A percentile compares a stretch with the other conserved stretches of the same genome.
Evolutionary conservation across 2,329 filamentous ascomycete genomes (phyloP).

Genomic region (Cordyceps fumosorosea): DNA sequence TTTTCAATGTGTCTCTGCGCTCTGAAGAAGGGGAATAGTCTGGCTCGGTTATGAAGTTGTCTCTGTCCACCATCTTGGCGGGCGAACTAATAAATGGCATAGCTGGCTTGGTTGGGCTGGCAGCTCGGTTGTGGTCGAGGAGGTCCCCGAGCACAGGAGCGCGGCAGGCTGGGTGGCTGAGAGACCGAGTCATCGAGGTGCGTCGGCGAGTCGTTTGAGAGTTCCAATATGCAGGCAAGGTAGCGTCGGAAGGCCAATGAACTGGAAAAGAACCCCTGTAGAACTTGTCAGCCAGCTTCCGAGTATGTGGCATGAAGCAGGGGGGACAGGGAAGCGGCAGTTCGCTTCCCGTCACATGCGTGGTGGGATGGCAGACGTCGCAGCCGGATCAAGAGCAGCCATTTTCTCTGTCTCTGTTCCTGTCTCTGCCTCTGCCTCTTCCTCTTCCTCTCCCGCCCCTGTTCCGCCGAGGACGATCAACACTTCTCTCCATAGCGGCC

Average conservation of each 20-base stretch:
- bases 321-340: not conserved
- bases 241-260: not conserved
- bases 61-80: not conserved
- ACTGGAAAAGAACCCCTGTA: not conserved
- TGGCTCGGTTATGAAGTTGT: not conserved
- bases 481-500: not conserved
- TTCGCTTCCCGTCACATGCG: slow-evolving; percentile 2
- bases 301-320: not conserved
- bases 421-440: too few relatives aligned
- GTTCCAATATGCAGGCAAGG: not conserved
- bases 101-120: not conserved
- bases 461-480: not conserved
- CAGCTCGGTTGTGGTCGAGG: not conserved
- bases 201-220: not conserved
- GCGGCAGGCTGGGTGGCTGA: not conserved
- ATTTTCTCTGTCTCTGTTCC: not conserved
- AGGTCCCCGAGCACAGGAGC: not conserved
- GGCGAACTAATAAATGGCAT: too few relatives aligned
- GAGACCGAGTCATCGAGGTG: slow-evolving; percentile 6
- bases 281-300: not conserved
- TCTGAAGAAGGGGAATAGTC: not conserved
- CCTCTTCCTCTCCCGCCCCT: not conserved
- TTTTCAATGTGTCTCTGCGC: not conserved
- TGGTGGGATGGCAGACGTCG: not conserved
- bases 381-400: not conserved